A percentile compares a stretch with the other conserved stretches of the same genome.
phyloP scores from a whole-genome alignment of 2,329 filamentous ascomycete species.

The Trichophyton rubrum region DNA sequence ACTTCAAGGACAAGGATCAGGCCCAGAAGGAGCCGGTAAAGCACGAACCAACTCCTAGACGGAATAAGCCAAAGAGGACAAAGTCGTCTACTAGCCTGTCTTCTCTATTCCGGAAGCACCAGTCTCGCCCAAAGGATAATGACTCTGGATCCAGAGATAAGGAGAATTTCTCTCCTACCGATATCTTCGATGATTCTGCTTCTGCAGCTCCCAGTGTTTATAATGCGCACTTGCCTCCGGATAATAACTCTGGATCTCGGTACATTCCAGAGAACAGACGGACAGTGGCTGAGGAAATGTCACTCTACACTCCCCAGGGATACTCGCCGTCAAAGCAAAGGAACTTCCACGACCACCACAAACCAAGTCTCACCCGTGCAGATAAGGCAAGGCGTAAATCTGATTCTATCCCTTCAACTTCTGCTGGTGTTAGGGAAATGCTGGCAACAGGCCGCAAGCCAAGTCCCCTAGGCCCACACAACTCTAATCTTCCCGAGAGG shows the following conservation, averaged over 20 bases:
- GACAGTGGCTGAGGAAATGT: constrained; percentile 43
- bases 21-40: constrained; percentile 23
- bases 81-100: constrained; percentile 78
- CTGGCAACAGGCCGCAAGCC: constrained; percentile 16
- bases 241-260: constrained; percentile 25
- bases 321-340: constrained; percentile 51
- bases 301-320: constrained; percentile 45
- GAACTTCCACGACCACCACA: constrained; percentile 45
- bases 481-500: constrained; percentile 8
- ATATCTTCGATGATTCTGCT: constrained; percentile 8
- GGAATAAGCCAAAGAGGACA: constrained; percentile 49
- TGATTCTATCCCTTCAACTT: constrained; percentile 32
- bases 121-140: constrained; percentile 53
- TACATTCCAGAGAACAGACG: constrained; percentile 35
- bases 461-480: neutral
- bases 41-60: constrained; percentile 22
- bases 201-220: constrained; percentile 3
- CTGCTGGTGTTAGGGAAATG: constrained; percentile 29
- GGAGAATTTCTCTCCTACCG: constrained; percentile 61
- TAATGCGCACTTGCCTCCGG: constrained; percentile 5
- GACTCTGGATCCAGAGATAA: constrained; percentile 48
- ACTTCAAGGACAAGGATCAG: constrained; percentile 33
- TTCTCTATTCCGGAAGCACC: constrained; percentile 60
- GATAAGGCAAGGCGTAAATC: constrained; percentile 42
- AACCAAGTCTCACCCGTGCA: constrained; percentile 31